phyloP scores from a whole-genome alignment of 495 filamentous ascomycete species.

The Penicillium simplicissimum region DNA sequence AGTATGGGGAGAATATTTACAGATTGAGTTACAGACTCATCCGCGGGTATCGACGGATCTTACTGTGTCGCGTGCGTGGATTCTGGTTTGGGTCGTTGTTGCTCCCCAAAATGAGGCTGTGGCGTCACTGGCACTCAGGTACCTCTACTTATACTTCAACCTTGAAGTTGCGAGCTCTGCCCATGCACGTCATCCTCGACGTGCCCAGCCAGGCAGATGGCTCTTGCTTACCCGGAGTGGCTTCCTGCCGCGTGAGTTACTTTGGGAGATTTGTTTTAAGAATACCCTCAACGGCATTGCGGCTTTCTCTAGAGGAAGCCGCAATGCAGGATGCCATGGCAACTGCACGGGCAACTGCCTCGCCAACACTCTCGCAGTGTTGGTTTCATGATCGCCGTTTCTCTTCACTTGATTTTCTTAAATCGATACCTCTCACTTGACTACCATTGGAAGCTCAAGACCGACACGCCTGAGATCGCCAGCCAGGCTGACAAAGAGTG shows the following conservation, averaged over 20 bases:
- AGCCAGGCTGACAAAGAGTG: not conserved
- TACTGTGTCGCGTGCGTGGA: constrained; percentile 7
- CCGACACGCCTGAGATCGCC: not conserved
- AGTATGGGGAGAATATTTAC: not conserved
- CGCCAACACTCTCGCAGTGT: not conserved
- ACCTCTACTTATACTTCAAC: too few species aligned
- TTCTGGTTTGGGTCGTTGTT: not conserved
- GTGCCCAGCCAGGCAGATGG: not conserved
- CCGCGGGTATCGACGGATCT: not conserved
- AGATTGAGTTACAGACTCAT: not conserved
- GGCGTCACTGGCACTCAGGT: not conserved
- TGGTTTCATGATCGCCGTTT: not conserved
- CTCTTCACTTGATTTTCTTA: not conserved
- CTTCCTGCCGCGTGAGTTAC: not conserved
- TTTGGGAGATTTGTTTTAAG: not conserved
- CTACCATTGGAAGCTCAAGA: not conserved
- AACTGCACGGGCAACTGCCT: not conserved
- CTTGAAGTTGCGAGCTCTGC: too few species aligned
- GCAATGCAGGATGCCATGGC: not conserved
- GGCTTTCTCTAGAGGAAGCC: not conserved
- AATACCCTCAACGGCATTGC: not conserved
- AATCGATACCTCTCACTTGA: not conserved
- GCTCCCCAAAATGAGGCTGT: not conserved
- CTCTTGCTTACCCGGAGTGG: not conserved
- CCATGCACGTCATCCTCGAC: not conserved